Base-by-base conservation (phyloP, 306 rosid species). In the Vigna unguiculata region DNA sequence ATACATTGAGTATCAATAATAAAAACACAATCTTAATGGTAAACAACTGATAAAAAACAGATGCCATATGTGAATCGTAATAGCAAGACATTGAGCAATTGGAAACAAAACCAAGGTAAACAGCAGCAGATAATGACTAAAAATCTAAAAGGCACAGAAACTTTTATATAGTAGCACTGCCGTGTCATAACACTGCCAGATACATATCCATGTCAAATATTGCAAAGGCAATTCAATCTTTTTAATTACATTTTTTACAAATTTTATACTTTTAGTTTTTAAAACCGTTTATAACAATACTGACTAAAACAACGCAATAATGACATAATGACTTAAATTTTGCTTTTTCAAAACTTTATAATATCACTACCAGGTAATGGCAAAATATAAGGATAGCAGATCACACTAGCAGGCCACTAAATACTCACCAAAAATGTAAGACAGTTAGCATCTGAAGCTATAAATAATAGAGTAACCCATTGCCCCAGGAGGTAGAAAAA, bases 21-120 rank as follows among this genome's bases (percentile, higher is more conserved):
- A 48, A 78, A 57, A 62, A 22, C 57, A 64, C 21, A 59, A 21
- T 70, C 17, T 47, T 12, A 36, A 53, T 7, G 67, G 47, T 17
- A 69, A 81, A 62, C 30, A 54, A n/a, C 20, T 0, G 1, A 40
- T 49, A 22, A 6, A 43, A 49, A 68, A 48, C 13, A 16, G 32
- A 80, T 17, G 32, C 2, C 17, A 65, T 41, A 5, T 32, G 6
- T 19, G 52, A 65, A 65, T 20, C 52, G 6, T 65, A 63, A 17
- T 34, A 8, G n/a, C 5, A 64, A 64, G 51, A 48, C 49, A 40
- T 64, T 19, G 51, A 64, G 30, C 32, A 38, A 21, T 64, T 20
- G 69, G 41, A 41, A 65, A 13, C 51, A 20, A 65, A 65, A 65
- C 11, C 28, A 41, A 6, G 21, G 19, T 65, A 40, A 36, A 19